Percentiles rank a stretch among this genome's conserved stretches.
These are phyloP conservation scores for Epicoccum sorghinum DNA, from an alignment of 2,329 filamentous ascomycete species.

Conservation along the genomic window DNA sequence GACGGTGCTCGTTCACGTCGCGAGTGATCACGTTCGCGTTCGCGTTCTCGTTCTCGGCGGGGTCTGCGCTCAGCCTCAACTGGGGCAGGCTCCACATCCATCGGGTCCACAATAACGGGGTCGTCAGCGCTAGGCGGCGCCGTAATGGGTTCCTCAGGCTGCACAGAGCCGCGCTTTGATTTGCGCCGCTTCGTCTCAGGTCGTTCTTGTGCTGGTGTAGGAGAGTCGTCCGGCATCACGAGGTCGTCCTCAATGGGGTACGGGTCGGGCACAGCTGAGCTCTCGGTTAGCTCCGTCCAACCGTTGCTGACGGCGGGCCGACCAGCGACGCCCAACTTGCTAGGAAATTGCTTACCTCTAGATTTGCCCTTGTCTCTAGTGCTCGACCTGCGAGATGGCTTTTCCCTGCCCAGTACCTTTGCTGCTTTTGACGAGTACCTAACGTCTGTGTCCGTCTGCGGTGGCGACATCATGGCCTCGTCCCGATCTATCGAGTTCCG, in stretches of 20 bases:
- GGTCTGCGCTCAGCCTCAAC: conserved; percentile 50
- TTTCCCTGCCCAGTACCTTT: conserved; percentile 70
- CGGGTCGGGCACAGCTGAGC: conserved; percentile 57
- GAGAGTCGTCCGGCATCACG: conserved; percentile 56
- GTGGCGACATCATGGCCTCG: conserved; percentile 71
- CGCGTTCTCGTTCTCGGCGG: conserved; percentile 52
- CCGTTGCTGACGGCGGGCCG: conserved; percentile 44
- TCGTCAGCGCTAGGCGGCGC: conserved; percentile 51
- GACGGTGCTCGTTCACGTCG: conserved; percentile 64
- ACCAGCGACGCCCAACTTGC: conserved; percentile 29
- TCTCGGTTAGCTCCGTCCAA: conserved; percentile 38
- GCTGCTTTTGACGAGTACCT: conserved; percentile 77
- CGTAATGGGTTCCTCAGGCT: conserved; percentile 42
- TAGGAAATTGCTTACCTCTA: conserved; percentile 49
- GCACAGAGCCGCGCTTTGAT: conserved; percentile 49
- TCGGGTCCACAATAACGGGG: conserved; percentile 49
- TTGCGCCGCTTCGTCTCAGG: conserved; percentile 48
- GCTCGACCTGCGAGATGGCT: conserved; percentile 51
- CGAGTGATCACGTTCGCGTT: conserved; percentile 43
- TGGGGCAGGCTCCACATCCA: conserved; percentile 52
- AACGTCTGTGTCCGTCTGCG: conserved; percentile 66
- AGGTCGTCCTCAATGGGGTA: conserved; percentile 69
- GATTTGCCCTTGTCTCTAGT: conserved; percentile 55
- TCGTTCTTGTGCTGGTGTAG: conserved; percentile 38
- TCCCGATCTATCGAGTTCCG: conserved; percentile 72